Evolutionary conservation across 345 rosid species (phyloP).

Genomic region (Ceriops zippeliana): DNA sequence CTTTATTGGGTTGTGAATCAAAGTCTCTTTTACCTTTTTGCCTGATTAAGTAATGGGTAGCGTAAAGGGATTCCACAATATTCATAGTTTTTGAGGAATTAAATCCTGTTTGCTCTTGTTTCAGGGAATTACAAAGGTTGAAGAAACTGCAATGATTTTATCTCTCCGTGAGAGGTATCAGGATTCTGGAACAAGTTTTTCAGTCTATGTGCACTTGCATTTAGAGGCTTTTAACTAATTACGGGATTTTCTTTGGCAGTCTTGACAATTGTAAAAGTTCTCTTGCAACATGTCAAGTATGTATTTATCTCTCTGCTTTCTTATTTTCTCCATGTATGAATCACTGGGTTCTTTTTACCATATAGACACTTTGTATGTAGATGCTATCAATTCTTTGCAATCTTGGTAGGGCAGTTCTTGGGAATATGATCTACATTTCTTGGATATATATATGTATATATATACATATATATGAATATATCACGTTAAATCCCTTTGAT

Average conservation of each 20-base stretch:
- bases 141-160: slow-evolving; percentile 87
- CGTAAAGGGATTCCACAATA: neutral
- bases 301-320: slow-evolving; percentile 21
- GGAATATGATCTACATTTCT: no score
- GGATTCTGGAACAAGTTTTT: neutral
- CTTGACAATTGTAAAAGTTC: slow-evolving; percentile 70
- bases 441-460: no score
- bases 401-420: no score
- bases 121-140: slow-evolving; percentile 59
- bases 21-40: no score
- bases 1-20: neutral
- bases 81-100: neutral
- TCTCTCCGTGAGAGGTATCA: slow-evolving; percentile 80
- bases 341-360: neutral
- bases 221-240: slow-evolving; percentile 9
- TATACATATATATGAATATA: no score
- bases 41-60: neutral
- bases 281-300: slow-evolving; percentile 72
- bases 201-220: neutral
- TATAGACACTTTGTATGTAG: neutral
- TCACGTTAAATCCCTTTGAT: no score
- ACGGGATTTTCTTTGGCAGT: slow-evolving; percentile 45
- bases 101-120: slow-evolving; percentile 2
- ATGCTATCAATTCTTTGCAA: no score
- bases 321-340: neutral